Base-by-base conservation (phyloP, 176 grass and related monocot genomes). In the Aechmea fasciata region DNA sequence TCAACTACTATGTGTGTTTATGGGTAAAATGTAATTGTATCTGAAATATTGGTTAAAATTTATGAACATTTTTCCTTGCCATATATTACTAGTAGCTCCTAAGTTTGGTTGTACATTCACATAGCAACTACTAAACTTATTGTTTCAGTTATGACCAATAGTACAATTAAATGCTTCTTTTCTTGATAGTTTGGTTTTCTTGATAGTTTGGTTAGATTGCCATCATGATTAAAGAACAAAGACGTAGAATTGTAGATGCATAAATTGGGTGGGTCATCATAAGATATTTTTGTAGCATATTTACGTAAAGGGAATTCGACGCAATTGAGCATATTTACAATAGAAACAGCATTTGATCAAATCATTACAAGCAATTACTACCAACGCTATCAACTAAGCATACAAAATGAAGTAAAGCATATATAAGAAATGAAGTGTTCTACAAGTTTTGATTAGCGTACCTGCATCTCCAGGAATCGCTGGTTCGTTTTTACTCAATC, bases 401-500 rank as follows among this genome's bases (percentile, higher is more conserved):
- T 2, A 29, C 10, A 3, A 2, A 66, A 65, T 25, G 3, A 13
- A 13, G 4, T 10, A 48, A 17, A 19, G 11, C 28, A 52, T 12
- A 57, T 49, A 59, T 18, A 12, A 57, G 61, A 23, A 73, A 10
- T 57, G 49, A 61, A 8, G 51, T 12, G 11, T 20, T 69, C 48
- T 22, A 23, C 29, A 71, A 47, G 9, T 14, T 22, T 47, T 51
- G 11, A 55, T 2, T n/a, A 25, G 52, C 51, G 69, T 80, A 90
- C 90, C 87, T 90, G 71, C 78, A 77, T 50, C 68, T 1, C 33
- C 67, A 4, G 80, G 47, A 48, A 52, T 59, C 11, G 69, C 51
- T 69, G 78, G 66, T 12, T 73, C 68, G 69, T 67, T 81, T 33
- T 82, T 89, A 57, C 79, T 51, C 68, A 87, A 49, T 76, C 82